Evolutionary conservation across 768 basidiomycete genomes (phyloP).

Genomic region (Trametes meyenii): DNA sequence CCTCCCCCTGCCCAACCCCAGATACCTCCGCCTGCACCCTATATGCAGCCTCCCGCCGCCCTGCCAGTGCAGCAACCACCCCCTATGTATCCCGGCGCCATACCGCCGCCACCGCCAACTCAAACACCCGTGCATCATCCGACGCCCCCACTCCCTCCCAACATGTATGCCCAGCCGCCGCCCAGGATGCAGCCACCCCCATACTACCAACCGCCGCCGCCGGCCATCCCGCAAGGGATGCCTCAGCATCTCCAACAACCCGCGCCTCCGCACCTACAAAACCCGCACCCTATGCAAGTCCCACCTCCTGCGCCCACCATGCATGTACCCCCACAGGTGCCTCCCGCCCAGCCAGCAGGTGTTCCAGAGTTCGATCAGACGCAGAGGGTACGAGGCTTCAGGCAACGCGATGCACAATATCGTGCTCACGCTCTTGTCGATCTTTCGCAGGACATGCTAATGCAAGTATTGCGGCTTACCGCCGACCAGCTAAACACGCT

Average conservation of each 20-base stretch:
- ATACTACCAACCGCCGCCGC: constrained; percentile 33
- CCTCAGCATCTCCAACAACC: constrained; percentile 32
- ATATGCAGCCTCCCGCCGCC: constrained; percentile 11
- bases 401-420: constrained; percentile 21
- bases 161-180: constrained; percentile 31
- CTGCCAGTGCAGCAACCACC: constrained; percentile 37
- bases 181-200: constrained; percentile 28
- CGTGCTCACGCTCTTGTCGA: constrained; percentile 16
- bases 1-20: constrained; percentile 20
- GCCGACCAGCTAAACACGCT: constrained; percentile 82
- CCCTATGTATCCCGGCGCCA: constrained; percentile 21
- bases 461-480: constrained; percentile 83
- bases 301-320: constrained; percentile 33
- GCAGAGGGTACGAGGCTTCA: constrained; percentile 45
- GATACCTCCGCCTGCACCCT: constrained; percentile 25
- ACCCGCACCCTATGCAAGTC: constrained; percentile 35
- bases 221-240: constrained; percentile 35
- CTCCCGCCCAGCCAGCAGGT: constrained; percentile 34
- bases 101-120: constrained; percentile 21
- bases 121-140: constrained; percentile 27
- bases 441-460: constrained; percentile 66
- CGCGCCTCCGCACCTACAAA: constrained; percentile 33
- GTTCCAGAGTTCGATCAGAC: constrained; percentile 45
- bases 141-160: constrained; percentile 29
- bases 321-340: constrained; percentile 35